Evolutionary conservation across 352 stramenopile genomes (phyloP).

Genomic region (Pythium sukuiense): DNA sequence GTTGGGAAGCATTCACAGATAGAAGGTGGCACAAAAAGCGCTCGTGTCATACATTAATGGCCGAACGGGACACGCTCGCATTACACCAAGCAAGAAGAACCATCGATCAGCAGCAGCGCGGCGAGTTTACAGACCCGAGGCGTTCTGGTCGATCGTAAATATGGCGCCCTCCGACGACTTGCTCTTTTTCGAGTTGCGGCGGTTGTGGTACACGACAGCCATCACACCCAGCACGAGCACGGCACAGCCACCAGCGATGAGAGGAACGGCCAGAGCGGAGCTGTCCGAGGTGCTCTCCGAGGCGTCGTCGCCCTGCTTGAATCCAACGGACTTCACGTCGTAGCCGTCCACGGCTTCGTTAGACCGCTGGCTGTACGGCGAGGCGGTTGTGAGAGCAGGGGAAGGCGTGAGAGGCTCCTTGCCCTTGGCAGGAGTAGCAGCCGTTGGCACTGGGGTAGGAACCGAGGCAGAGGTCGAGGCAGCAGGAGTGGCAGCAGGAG

Average conservation of each 20-base stretch:
- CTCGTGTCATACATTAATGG: conserved; percentile 27
- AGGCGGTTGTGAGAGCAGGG: conserved; percentile 13
- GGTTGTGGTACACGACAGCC: conserved; percentile 65
- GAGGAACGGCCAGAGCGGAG: conserved; percentile 20
- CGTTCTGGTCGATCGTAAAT: conserved; percentile 78
- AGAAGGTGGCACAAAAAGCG: conserved; percentile 18
- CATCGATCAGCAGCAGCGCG: conserved; percentile 5
- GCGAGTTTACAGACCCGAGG: conserved; percentile 59
- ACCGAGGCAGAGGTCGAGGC: neutral
- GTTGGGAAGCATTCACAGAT: neutral
- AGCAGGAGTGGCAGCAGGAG: neutral
- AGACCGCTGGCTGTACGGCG: conserved; percentile 11
- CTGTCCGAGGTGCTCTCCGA: neutral
- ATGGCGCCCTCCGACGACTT: conserved; percentile 55
- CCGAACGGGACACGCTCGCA: conserved; percentile 26
- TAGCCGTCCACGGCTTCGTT: conserved; percentile 27
- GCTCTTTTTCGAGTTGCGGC: conserved; percentile 52
- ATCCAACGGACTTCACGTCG: conserved; percentile 36
- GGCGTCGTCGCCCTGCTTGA: conserved; percentile 35
- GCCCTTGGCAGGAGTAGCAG: conserved; percentile 2
- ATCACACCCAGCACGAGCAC: conserved; percentile 51
- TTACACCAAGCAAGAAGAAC: conserved; percentile 31
- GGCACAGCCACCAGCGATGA: conserved; percentile 35
- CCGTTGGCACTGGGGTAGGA: neutral
- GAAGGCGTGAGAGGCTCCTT: conserved; percentile 13